Evolutionary conservation across 2,329 filamentous ascomycete genomes (phyloP).

Genomic region (Alternaria infectoria): DNA sequence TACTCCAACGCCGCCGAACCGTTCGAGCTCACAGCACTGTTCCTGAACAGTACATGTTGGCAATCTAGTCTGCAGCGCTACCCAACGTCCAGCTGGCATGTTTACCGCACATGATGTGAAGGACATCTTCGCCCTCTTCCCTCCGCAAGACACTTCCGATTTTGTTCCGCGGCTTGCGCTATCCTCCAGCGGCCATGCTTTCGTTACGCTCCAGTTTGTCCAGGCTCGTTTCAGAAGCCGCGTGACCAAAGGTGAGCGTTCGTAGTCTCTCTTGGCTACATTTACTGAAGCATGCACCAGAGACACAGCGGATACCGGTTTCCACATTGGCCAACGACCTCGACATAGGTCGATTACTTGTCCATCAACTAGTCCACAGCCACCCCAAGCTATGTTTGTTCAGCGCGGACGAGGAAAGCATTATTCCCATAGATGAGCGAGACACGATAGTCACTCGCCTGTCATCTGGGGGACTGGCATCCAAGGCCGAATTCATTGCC

Average conservation of each 20-base stretch:
- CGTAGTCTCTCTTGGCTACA: not conserved
- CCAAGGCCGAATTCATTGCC: slow-evolving; percentile 23
- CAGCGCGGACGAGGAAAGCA: slow-evolving; percentile 27
- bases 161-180: slow-evolving; percentile 27
- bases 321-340: slow-evolving; percentile 23
- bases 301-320: slow-evolving; percentile 21
- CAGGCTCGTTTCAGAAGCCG: slow-evolving; percentile 26
- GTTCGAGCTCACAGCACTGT: not conserved
- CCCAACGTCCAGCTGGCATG: slow-evolving; percentile 23
- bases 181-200: slow-evolving; percentile 29
- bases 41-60: not conserved
- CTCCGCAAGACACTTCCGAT: slow-evolving; percentile 16
- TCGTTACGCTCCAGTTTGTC: slow-evolving; percentile 32
- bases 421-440: slow-evolving; percentile 33
- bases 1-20: not conserved
- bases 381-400: slow-evolving; percentile 28
- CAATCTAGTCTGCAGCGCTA: not conserved
- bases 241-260: slow-evolving; percentile 21
- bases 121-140: slow-evolving; percentile 33
- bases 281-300: slow-evolving; percentile 13
- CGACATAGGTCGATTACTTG: slow-evolving; percentile 25
- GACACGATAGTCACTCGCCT: slow-evolving; percentile 21
- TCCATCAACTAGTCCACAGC: slow-evolving; percentile 28
- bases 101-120: slow-evolving; percentile 43
- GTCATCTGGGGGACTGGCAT: slow-evolving; percentile 17